phyloP scores from a whole-genome alignment of 2,329 filamentous ascomycete genomes.

The Fusarium sp. region DNA sequence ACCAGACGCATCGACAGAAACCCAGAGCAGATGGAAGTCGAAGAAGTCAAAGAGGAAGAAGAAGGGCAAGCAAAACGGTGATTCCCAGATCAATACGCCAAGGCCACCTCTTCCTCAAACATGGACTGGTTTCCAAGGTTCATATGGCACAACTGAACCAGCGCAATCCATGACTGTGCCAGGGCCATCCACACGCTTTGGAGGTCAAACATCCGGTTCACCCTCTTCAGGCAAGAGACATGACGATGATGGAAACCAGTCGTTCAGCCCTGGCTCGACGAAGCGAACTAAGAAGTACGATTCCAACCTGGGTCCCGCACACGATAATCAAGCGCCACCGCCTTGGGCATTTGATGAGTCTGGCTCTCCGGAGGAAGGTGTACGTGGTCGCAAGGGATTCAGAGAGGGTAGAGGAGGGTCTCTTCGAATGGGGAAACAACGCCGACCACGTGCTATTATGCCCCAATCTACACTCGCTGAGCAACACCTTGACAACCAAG shows the following conservation, averaged over 20 bases:
- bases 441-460: constrained; percentile 36
- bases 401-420: constrained; percentile 47
- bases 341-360: constrained; percentile 11
- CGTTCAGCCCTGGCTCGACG: constrained; percentile 1
- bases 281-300: constrained; percentile 34
- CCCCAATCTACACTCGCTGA: constrained; percentile 28
- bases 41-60: constrained; percentile 43
- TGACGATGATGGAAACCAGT: constrained; percentile 21
- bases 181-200: neutral
- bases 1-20: neutral
- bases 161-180: neutral
- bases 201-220: neutral
- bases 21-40: constrained; percentile 13
- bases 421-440: constrained; percentile 46
- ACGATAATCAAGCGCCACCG: neutral
- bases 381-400: constrained; percentile 35
- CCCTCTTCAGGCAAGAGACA: constrained; percentile 24
- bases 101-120: neutral
- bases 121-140: neutral
- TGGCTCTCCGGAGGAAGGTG: constrained; percentile 16
- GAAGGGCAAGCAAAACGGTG: constrained; percentile 25
- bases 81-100: constrained; percentile 5
- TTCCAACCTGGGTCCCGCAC: neutral
- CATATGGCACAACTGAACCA: neutral
- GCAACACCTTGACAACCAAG: constrained; percentile 11